Evolutionary conservation across 2,329 filamentous ascomycete species (phyloP), one percentile per base, ranked within the genome.

Genomic region (Alternaria solani): DNA sequence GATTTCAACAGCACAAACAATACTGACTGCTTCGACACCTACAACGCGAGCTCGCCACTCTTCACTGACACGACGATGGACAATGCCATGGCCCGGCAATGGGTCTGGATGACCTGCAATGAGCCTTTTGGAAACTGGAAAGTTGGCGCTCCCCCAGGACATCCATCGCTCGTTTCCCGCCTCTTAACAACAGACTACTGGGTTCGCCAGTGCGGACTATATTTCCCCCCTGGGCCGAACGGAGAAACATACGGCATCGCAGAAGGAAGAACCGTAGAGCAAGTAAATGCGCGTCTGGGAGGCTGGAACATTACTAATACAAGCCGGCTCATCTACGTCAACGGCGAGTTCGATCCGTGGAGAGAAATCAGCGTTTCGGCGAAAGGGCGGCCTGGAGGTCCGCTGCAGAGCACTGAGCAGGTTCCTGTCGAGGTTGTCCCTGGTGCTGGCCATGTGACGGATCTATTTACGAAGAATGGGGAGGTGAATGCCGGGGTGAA

Each of bases 171-270:
- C 16, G 12, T 39, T 38, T 25, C 30, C 20, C 47, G 32, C 32
- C 34, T 51, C 8, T 11, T 51, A 26, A 51, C 47, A 26, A 38
- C 34, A 5, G 34, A 38, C 32, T 36, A 51, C 32, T 51, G 34
- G 30, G 3, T 36, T 39, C 47, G 47, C 34, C 23, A 38, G 12
- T 51, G 47, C 32, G 23, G 34, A 12, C 6, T 38, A 20, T 28
- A 25, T 25, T 51, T 51, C 34, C 47, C 47, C 8, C 30, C 47
- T n/a, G 32, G 47, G n/a, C 47, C 47, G 14, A 51, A 51, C 25
- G 34, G 30, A 18, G 47, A 51, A 26, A 51, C 32, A n/a, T 51
- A 51, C 7, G 47, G 47, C 14, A 30, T 51, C 23, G 28, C 44
- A 23, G 28, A 18, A 20, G 44, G 44, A 20, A 36, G 16, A n/a